phyloP scores from a whole-genome alignment of 345 rosid species.

The Orychophragmus violaceus region DNA sequence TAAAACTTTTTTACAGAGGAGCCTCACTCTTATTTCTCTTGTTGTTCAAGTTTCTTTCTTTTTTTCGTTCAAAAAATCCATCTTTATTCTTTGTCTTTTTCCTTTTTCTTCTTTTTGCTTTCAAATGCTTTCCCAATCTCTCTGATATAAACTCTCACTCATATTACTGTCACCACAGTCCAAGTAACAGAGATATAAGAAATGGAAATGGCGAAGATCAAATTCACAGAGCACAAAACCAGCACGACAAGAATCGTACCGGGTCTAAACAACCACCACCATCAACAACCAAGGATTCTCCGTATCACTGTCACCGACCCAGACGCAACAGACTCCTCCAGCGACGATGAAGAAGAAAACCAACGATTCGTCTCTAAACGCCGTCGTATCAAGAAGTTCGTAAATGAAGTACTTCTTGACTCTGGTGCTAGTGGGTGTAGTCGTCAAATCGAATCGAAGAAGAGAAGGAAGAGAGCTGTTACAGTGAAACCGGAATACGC shows the following conservation, averaged over 20 bases:
- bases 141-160: constrained; percentile 12
- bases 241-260: constrained; percentile 28
- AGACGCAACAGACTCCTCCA: constrained; percentile 90
- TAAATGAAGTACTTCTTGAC: constrained; percentile 60
- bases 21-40: constrained; percentile 19
- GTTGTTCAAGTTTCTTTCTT: constrained; percentile 19
- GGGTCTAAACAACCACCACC: background rate
- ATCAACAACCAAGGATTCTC: constrained; percentile 36
- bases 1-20: constrained; percentile 6
- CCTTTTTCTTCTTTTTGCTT: background rate
- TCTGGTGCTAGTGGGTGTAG: background rate
- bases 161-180: constrained; percentile 15
- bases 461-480: background rate
- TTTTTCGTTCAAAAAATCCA: background rate
- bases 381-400: constrained; percentile 52
- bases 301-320: constrained; percentile 77
- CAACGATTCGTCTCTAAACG: constrained; percentile 18
- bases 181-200: background rate
- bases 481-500: constrained; percentile 5
- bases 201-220: constrained; percentile 22
- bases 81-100: constrained; percentile 35
- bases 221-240: constrained; percentile 51
- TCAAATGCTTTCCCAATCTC: constrained; percentile 33
- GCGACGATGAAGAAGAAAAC: constrained; percentile 58
- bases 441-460: background rate